Percentiles rank a stretch among this genome's conserved stretches.
Evolutionary conservation across 2,329 filamentous ascomycete genomes (phyloP).

Genomic region (Colletotrichum simmondsii): DNA sequence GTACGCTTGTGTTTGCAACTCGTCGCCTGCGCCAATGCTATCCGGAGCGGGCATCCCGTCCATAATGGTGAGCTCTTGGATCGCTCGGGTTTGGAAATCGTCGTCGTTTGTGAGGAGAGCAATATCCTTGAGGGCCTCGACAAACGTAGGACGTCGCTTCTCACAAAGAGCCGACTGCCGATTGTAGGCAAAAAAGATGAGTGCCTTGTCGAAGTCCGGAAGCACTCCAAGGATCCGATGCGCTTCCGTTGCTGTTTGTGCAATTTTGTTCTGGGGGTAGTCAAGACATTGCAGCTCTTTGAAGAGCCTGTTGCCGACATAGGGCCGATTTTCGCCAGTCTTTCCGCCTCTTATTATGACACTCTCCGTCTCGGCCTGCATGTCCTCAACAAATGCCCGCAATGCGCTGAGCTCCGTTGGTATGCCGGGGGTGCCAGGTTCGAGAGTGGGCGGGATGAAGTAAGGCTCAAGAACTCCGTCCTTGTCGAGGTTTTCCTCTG

Average conservation of each 20-base stretch:
- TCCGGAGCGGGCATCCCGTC: slow-evolving; percentile 8
- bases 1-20: slow-evolving; percentile 30
- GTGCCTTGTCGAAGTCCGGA: slow-evolving; percentile 28
- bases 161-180: slow-evolving; percentile 25
- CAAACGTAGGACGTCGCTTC: slow-evolving; percentile 23
- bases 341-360: slow-evolving; percentile 44
- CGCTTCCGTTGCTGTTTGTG: slow-evolving; percentile 1
- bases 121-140: slow-evolving; percentile 25
- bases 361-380: slow-evolving; percentile 59
- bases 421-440: slow-evolving; percentile 41
- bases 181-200: slow-evolving; percentile 31
- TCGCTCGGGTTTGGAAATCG: slow-evolving; percentile 24
- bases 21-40: slow-evolving; percentile 12
- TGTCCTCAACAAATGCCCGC: slow-evolving; percentile 61
- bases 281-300: slow-evolving; percentile 32
- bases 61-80: slow-evolving; percentile 31
- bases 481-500: slow-evolving; percentile 49
- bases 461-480: slow-evolving; percentile 52
- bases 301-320: slow-evolving; percentile 12
- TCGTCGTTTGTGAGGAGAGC: slow-evolving; percentile 25
- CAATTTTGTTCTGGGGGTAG: slow-evolving; percentile 21
- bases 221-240: slow-evolving; percentile 31
- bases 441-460: slow-evolving; percentile 47
- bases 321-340: slow-evolving; percentile 3
- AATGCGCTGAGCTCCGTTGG: slow-evolving; percentile 51